These are phyloP conservation scores for Veloporphyrellus conicus DNA, from an alignment of 1,284 basidiomycete genomes.

Conservation along the genomic window DNA sequence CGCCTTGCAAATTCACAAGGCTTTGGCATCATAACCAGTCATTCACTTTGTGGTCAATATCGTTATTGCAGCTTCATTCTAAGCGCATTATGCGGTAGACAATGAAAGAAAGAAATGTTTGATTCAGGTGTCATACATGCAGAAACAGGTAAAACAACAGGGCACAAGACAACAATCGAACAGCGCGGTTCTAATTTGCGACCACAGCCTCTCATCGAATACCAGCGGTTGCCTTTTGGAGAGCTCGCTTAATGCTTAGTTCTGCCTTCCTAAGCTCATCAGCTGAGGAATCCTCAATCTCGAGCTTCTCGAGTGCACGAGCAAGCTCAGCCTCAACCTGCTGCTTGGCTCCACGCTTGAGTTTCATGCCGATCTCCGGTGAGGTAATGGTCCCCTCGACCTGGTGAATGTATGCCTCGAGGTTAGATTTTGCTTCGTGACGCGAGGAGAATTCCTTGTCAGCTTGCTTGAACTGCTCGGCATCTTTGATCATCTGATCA, in stretches of 20 bases:
- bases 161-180: conserved; percentile 11
- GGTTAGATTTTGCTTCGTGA: conserved; percentile 94
- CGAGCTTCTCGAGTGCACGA: conserved; percentile 92
- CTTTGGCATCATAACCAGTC: conserved; percentile 33
- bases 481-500: conserved; percentile 98
- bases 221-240: conserved; percentile 92
- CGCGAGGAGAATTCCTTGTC: conserved; percentile 96
- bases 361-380: conserved; percentile 93
- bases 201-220: conserved; percentile 50
- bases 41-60: too few species aligned
- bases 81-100: not conserved
- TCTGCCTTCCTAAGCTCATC: conserved; percentile 94
- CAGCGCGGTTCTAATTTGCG: conserved; percentile 17
- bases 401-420: conserved; percentile 93
- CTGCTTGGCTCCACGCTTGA: conserved; percentile 90
- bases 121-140: conserved; percentile 15
- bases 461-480: conserved; percentile 91
- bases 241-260: conserved; percentile 86
- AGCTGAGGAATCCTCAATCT: conserved; percentile 87
- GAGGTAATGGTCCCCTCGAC: conserved; percentile 90
- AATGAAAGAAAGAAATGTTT: conserved; percentile 5
- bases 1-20: conserved; percentile 73
- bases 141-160: conserved; percentile 7
- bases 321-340: conserved; percentile 95
- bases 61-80: not conserved